Percentiles rank a stretch among this genome's conserved stretches.
Evolutionary conservation across 2,329 filamentous ascomycete genomes (phyloP).

Genomic region (Chaetomiaceae sp.): DNA sequence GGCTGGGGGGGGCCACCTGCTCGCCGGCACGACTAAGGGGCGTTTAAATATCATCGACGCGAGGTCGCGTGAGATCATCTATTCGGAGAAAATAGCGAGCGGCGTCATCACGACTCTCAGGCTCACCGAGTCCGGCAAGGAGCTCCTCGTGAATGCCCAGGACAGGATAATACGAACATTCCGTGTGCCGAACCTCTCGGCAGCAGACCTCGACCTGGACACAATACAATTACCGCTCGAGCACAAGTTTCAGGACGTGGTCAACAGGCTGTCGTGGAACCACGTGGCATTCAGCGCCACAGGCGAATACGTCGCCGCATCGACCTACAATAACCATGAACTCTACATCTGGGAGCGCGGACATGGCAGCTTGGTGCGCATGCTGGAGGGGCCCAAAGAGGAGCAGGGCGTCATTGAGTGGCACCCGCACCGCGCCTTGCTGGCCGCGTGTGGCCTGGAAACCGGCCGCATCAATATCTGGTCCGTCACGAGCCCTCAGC

Average conservation of each 20-base stretch:
- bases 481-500: slow-evolving; percentile 90
- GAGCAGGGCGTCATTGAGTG: slow-evolving; percentile 96
- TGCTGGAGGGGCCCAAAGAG: slow-evolving; percentile 93
- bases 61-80: slow-evolving; percentile 72
- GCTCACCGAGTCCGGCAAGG: slow-evolving; percentile 75
- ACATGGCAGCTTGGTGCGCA: slow-evolving; percentile 90
- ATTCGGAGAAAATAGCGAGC: slow-evolving; percentile 80
- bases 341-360: slow-evolving; percentile 97
- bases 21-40: slow-evolving; percentile 90
- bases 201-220: slow-evolving; percentile 67
- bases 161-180: slow-evolving; percentile 94
- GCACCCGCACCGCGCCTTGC: slow-evolving; percentile 82
- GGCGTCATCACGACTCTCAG: slow-evolving; percentile 85
- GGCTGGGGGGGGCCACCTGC: slow-evolving; percentile 75
- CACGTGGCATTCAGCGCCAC: slow-evolving; percentile 92
- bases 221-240: slow-evolving; percentile 86
- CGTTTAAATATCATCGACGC: slow-evolving; percentile 94
- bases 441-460: slow-evolving; percentile 88
- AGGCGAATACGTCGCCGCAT: slow-evolving; percentile 92
- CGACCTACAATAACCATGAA: slow-evolving; percentile 97
- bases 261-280: slow-evolving; percentile 93
- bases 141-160: slow-evolving; percentile 85
- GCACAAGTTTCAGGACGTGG: slow-evolving; percentile 97
- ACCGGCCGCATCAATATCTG: slow-evolving; percentile 91
- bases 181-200: slow-evolving; percentile 71